Base-by-base conservation (phyloP, 305 asterid species). In the Fraxinus baroniana region DNA sequence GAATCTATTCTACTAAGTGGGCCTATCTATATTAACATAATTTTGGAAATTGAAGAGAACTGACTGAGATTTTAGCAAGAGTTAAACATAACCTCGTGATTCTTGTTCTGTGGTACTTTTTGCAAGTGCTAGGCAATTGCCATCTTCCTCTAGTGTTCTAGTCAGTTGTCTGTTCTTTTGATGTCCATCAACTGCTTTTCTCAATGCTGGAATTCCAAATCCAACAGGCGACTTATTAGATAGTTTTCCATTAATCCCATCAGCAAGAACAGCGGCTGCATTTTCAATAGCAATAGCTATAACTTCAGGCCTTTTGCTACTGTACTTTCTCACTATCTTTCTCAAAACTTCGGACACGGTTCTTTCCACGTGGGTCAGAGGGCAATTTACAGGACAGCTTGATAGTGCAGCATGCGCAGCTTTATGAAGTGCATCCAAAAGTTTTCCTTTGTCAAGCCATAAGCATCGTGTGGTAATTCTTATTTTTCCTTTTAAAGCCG, bases 401-500 rank as follows among this genome's bases (percentile, higher is more conserved):
- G 97, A 92, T 74, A 97, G 86, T 73, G 98, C 89, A 87, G 98
- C 98, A 87, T 97, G 99, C 64, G 98, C 97, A 82, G 98, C 97
- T 86, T 91, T 92, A 87, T 97, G 98, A 74, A 97, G 97, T 1
- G 98, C 97, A 89, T 97, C 99, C 84, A 97, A 87, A 86, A 97
- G 98, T 86, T 93, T 94, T 32, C 99, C 98, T 88, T 90, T 97
- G 87, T 97, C 99, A 77, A 94, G 96, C 99, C 99, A 97, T 90
- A 97, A 87, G 91, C 99, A 97, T 64, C 99, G 95, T 28, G 99
- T 97, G 0, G 98, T 97, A 36, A 97, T 97, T 90, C 96, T 89
- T 83, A 97, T 97, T 89, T 94, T 97, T 83, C 98, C 98, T 86
- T 94, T 94, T 77, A 97, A 52, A 74, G 89, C 80, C 83, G 85